Percentiles rank a stretch among this genome's conserved stretches.
These are phyloP conservation scores for Acanthamoeba pearcei DNA, from an alignment of 208 protist genomes.

Conservation along the genomic window DNA sequence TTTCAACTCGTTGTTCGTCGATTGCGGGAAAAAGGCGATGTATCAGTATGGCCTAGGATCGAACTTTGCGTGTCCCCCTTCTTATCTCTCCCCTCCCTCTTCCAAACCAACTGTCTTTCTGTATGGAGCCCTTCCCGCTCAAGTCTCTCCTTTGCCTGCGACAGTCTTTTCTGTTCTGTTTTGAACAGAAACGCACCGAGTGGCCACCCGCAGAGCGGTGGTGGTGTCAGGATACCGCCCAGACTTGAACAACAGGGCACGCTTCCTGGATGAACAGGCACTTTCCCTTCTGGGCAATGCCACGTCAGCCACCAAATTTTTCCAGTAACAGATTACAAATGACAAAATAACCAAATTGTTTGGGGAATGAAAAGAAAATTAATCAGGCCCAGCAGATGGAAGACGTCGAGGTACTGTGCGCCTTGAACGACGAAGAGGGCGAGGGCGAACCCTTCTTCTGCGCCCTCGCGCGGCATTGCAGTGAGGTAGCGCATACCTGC, in stretches of 20 bases:
- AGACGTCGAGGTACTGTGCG: neutral
- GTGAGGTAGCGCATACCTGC: neutral
- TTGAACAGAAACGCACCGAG: neutral
- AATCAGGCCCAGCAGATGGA: neutral
- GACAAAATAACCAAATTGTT: too few relatives aligned
- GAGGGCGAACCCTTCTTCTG: neutral
- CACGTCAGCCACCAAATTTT: neutral
- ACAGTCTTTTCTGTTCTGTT: neutral
- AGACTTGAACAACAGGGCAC: neutral
- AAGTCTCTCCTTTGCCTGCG: neutral
- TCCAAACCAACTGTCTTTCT: too few relatives aligned
- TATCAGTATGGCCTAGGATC: neutral
- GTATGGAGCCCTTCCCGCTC: neutral
- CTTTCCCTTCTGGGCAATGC: neutral
- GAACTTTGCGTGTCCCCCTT: neutral
- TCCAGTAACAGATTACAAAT: too few relatives aligned
- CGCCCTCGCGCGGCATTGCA: neutral
- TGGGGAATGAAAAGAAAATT: too few relatives aligned
- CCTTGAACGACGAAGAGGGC: neutral
- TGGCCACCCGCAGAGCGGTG: neutral
- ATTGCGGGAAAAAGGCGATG: neutral
- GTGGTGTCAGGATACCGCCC: neutral
- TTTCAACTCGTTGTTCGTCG: neutral
- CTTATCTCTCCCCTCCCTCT: neutral
- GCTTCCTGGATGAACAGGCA: neutral